These are phyloP conservation scores for Salvia hispanica DNA, from an alignment of 257 asterid species.

Conservation along the genomic window DNA sequence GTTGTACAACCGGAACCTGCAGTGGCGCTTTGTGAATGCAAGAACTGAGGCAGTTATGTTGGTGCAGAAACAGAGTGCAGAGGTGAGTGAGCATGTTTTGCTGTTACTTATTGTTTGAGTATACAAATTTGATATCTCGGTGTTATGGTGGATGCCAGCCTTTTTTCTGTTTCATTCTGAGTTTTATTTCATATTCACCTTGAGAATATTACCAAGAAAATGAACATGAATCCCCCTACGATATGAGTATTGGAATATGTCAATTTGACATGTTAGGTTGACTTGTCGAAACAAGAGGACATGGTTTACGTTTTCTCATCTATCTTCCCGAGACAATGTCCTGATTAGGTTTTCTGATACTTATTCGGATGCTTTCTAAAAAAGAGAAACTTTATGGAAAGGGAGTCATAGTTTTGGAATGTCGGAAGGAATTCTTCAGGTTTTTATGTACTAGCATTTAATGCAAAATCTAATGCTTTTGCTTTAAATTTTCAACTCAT, in stretches of 20 bases:
- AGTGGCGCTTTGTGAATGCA: slow-evolving; percentile 92
- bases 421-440: not conserved
- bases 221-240: not conserved
- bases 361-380: not conserved
- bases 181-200: slow-evolving; percentile 2
- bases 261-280: not conserved
- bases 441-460: not conserved
- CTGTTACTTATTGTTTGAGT: slow-evolving; percentile 18
- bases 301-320: slow-evolving; percentile 3
- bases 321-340: not conserved
- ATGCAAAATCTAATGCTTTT: not conserved
- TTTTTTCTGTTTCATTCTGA: not conserved
- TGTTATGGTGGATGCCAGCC: slow-evolving; percentile 2
- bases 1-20: slow-evolving; percentile 85
- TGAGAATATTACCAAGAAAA: not conserved
- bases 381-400: not conserved
- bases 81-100: slow-evolving; percentile 63
- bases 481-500: not conserved
- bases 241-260: slow-evolving; percentile 5
- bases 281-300: not conserved
- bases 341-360: not conserved
- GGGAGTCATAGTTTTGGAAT: not conserved
- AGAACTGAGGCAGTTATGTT: slow-evolving; percentile 66
- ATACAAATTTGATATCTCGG: not conserved
- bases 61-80: slow-evolving; percentile 78